Percentiles rank a stretch among this genome's conserved stretches.
Conservation (phyloP, 208 protist genomes). For the Wallacemonas sp. region DNA sequence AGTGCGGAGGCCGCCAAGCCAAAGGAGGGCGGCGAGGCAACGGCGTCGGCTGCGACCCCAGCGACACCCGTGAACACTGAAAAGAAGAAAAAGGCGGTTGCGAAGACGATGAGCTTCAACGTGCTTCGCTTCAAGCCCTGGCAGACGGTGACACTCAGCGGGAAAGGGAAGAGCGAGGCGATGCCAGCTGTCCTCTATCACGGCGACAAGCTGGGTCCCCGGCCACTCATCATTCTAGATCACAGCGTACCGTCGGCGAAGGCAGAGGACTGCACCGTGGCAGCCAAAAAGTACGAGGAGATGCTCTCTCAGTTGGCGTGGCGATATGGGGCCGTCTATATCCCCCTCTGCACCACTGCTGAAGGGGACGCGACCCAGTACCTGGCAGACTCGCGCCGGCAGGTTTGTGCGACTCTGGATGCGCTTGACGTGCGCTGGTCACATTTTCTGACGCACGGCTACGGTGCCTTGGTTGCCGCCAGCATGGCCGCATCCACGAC, state of each 20-base stretch:
- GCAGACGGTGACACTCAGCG: conserved; percentile 43
- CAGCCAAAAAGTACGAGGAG: conserved; percentile 56
- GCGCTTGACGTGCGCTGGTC: conserved; percentile 81
- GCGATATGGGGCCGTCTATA: conserved; percentile 75
- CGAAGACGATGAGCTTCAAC: conserved; percentile 30
- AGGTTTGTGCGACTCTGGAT: conserved; percentile 75
- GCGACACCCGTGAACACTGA: neutral
- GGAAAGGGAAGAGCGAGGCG: conserved; percentile 18
- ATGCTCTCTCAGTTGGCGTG: conserved; percentile 64
- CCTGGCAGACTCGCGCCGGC: conserved; percentile 58
- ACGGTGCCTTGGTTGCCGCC: conserved; percentile 76
- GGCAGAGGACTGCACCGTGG: conserved; percentile 16
- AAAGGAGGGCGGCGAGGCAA: neutral
- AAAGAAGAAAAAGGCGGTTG: conserved; percentile 24
- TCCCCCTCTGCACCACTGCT: conserved; percentile 29
- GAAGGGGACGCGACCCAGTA: conserved; percentile 29
- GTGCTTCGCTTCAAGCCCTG: conserved; percentile 57
- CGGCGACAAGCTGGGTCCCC: conserved; percentile 70
- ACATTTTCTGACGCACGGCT: conserved; percentile 74
- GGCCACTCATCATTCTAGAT: conserved; percentile 82
- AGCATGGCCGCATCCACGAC: conserved; percentile 59
- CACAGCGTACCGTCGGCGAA: conserved; percentile 31
- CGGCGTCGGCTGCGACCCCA: neutral
- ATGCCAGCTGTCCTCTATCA: conserved; percentile 53
- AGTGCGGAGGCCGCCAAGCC: neutral